A percentile compares a stretch with the other conserved stretches of the same genome.
Evolutionary conservation across 257 asterid species (phyloP).

Genomic region (Lycium ferocissimum): DNA sequence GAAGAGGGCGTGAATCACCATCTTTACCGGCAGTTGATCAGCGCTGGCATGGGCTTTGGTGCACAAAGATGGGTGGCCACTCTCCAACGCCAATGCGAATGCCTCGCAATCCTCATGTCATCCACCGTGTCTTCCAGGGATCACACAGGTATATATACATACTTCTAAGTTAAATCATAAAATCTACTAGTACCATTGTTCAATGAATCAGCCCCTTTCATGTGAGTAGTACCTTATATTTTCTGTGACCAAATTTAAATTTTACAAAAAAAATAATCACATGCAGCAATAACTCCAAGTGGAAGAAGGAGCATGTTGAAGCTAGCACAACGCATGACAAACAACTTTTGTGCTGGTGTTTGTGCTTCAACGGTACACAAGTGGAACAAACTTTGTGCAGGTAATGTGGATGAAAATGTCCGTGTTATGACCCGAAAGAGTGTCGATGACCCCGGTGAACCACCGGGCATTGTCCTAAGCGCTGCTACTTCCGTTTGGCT

Average conservation of each 20-base stretch:
- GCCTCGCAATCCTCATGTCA: slow-evolving; percentile 88
- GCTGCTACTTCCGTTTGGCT: slow-evolving; percentile 95
- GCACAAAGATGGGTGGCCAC: slow-evolving; percentile 88
- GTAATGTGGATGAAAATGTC: slow-evolving; percentile 80
- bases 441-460: slow-evolving; percentile 89
- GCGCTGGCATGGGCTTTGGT: slow-evolving; percentile 90
- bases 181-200: neutral
- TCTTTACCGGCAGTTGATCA: slow-evolving; percentile 64
- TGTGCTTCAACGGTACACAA: slow-evolving; percentile 91
- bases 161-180: neutral
- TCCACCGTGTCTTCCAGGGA: slow-evolving; percentile 55
- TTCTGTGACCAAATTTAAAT: slow-evolving; percentile 15
- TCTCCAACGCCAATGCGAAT: slow-evolving; percentile 87
- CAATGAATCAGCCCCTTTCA: slow-evolving; percentile 21
- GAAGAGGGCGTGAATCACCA: slow-evolving; percentile 78
- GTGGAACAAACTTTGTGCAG: slow-evolving; percentile 77
- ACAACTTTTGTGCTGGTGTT: slow-evolving; percentile 88
- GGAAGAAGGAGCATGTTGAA: slow-evolving; percentile 93
- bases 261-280: neutral
- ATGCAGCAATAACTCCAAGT: slow-evolving; percentile 66
- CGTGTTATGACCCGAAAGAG: slow-evolving; percentile 90
- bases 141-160: slow-evolving; percentile 51
- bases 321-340: slow-evolving; percentile 95
- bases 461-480: slow-evolving; percentile 81
- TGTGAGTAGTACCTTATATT: neutral